A percentile compares a stretch with the other conserved stretches of the same genome.
Conservation (phyloP, 2,329 filamentous ascomycete species). For the Aureobasidium sp. region DNA sequence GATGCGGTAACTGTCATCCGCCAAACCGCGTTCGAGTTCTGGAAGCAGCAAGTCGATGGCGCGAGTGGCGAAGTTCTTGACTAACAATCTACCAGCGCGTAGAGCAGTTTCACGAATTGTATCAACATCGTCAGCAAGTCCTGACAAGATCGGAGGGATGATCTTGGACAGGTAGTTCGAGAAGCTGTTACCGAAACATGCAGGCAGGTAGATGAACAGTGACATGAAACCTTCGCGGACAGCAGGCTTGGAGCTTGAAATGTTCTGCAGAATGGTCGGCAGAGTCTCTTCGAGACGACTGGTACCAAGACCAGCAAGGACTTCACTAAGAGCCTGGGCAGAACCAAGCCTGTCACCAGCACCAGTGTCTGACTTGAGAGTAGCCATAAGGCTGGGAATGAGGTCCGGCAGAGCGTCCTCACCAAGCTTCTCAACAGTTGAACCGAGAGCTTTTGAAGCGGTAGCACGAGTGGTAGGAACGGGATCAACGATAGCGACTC, state of each 20-base stretch:
- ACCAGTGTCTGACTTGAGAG: slow-evolving; percentile 92
- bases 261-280: slow-evolving; percentile 93
- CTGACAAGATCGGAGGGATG: slow-evolving; percentile 88
- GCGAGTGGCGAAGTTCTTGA: slow-evolving; percentile 96
- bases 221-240: slow-evolving; percentile 99
- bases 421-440: slow-evolving; percentile 94
- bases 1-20: slow-evolving; percentile 96
- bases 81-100: slow-evolving; percentile 82
- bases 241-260: slow-evolving; percentile 79
- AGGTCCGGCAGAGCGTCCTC: slow-evolving; percentile 95
- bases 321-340: slow-evolving; percentile 91
- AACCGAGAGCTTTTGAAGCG: slow-evolving; percentile 89
- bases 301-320: slow-evolving; percentile 89
- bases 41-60: slow-evolving; percentile 90
- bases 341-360: slow-evolving; percentile 94
- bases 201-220: slow-evolving; percentile 96
- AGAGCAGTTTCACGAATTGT: slow-evolving; percentile 96
- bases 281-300: slow-evolving; percentile 88
- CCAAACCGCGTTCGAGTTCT: slow-evolving; percentile 89
- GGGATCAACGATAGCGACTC: slow-evolving; percentile 84
- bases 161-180: slow-evolving; percentile 91
- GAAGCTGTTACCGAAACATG: slow-evolving; percentile 98
- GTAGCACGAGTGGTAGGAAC: slow-evolving; percentile 95
- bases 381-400: slow-evolving; percentile 95
- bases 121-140: slow-evolving; percentile 91